A percentile compares a stretch with the other conserved stretches of the same genome.
Conservation (phyloP, 495 filamentous ascomycete genomes). For the Geoglossum glabrum region DNA sequence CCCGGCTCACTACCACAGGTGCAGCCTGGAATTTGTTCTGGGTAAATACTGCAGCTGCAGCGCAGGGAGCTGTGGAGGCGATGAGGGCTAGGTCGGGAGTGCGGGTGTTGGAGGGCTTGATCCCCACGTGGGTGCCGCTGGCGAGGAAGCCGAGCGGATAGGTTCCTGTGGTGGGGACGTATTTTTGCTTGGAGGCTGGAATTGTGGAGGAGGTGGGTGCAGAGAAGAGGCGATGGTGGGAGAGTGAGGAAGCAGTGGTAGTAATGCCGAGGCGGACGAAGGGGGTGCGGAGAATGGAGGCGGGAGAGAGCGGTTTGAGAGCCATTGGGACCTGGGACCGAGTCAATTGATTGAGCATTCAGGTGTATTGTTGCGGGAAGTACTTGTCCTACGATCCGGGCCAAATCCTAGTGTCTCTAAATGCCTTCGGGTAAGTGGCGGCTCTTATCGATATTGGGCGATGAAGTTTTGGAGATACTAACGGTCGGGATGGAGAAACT, state of each 20-base stretch:
- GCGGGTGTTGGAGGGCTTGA: conserved; percentile 77
- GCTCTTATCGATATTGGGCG: no score
- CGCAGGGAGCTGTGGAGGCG: conserved; percentile 68
- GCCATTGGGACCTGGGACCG: background rate
- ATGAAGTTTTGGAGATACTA: no score
- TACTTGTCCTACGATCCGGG: background rate
- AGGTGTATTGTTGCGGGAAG: background rate
- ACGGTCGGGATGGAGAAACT: no score
- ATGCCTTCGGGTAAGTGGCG: no score
- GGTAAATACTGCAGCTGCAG: conserved; percentile 89
- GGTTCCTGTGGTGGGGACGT: conserved; percentile 64
- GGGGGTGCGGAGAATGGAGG: background rate
- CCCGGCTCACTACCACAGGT: conserved; percentile 65
- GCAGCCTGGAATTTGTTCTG: conserved; percentile 97
- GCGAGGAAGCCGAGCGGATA: conserved; percentile 84
- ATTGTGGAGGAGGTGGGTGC: conserved; percentile 18
- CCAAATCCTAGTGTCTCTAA: no score
- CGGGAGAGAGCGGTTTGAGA: background rate
- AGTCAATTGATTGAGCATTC: background rate
- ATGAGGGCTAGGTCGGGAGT: conserved; percentile 81
- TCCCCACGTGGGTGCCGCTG: conserved; percentile 74
- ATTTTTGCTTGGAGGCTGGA: conserved; percentile 40
- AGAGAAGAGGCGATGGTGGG: conserved; percentile 16
- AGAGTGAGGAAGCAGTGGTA: no score
- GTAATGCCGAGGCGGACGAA: background rate